phyloP scores from a whole-genome alignment of 2,329 filamentous ascomycete genomes.

The Decorospora gaudefroyi region DNA sequence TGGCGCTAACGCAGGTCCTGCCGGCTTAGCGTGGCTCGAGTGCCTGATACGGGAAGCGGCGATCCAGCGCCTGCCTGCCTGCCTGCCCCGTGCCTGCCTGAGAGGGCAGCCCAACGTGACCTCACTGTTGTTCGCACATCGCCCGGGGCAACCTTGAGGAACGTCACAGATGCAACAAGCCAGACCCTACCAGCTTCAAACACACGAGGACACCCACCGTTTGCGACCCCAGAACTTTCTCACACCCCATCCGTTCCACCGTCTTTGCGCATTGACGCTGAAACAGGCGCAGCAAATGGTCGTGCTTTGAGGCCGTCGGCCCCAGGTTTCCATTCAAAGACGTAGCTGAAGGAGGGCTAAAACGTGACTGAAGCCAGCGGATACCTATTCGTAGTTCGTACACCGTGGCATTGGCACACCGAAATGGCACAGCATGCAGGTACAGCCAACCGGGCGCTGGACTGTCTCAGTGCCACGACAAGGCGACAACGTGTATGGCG shows the following conservation, averaged over 20 bases:
- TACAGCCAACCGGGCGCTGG: constrained; percentile 7
- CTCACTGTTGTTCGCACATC: neutral
- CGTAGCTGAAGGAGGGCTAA: no score
- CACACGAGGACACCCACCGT: no score
- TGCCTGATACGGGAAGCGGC: constrained; percentile 17
- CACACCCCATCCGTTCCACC: constrained; percentile 28
- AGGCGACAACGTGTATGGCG: constrained; percentile 15
- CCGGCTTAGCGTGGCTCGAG: constrained; percentile 9
- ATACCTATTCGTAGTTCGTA: constrained; percentile 10
- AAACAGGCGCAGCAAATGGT: constrained; percentile 32
- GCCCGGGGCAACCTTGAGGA: constrained; percentile 8
- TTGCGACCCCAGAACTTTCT: constrained; percentile 9
- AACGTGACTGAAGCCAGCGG: constrained; percentile 27
- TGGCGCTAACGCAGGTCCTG: constrained; percentile 15
- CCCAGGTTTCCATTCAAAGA: no score
- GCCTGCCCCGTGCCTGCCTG: constrained; percentile 1
- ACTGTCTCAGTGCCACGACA: constrained; percentile 18
- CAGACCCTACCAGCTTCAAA: no score
- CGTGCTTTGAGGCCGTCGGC: constrained; percentile 17
- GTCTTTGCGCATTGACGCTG: constrained; percentile 24
- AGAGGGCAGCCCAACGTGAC: constrained; percentile 5
- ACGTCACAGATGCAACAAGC: no score
- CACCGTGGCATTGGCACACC: constrained; percentile 4
- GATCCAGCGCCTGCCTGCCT: constrained; percentile 7
- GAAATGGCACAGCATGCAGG: constrained; percentile 9